Evolutionary conservation across 1,284 basidiomycete genomes (phyloP), one percentile per base, ranked within the genome.

Genomic region (Apiotrichum veenhuisii): DNA sequence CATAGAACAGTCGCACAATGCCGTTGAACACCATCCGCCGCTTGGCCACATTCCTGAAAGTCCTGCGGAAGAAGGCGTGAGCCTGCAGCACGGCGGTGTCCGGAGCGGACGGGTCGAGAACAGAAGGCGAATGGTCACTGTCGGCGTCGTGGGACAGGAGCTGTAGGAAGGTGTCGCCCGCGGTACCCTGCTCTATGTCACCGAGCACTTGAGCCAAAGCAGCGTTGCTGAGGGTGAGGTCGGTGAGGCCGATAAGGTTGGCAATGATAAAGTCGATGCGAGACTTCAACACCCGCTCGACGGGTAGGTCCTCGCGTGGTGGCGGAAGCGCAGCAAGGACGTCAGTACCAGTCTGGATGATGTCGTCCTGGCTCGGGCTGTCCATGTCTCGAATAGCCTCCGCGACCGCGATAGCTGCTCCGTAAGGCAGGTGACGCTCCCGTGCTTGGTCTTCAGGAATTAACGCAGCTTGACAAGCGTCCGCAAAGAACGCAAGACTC

Each of bases 1-100:
- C 80, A 9, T 85, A 80, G 62, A 95, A 85, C 11, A 95, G 78
- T 52, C 85, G 83, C 54, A 88, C 85, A 22, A 91, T 72, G 42
- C 90, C 82, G 62, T 91, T 87, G 71, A 91, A 93, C 3, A 85
- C 84, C 49, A 84, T 82, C 0, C 56, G 50, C 4, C 46, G 30
- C 37, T 46, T 52, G 9, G 50, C 47, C 44, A 58, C 47, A 2
- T 27, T 25, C 30, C 46, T 37, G 30, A 56, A 55, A 11, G 43
- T 25, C 2, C n/a, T 3, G 4, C 54, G 43, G 38, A 63, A 45
- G 36, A 58, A 56, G n/a, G 25, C 26, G 38, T 58, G 55, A 0
- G 58, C 55, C 4, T 51, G 54, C 18, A 63, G 48, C 2, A 63
- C 49, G 5, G 23, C 50, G 12, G 15, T 14, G 11, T 42, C 27